Conservation (phyloP, 768 basidiomycete species). For the Dacryopinax spathularia region DNA sequence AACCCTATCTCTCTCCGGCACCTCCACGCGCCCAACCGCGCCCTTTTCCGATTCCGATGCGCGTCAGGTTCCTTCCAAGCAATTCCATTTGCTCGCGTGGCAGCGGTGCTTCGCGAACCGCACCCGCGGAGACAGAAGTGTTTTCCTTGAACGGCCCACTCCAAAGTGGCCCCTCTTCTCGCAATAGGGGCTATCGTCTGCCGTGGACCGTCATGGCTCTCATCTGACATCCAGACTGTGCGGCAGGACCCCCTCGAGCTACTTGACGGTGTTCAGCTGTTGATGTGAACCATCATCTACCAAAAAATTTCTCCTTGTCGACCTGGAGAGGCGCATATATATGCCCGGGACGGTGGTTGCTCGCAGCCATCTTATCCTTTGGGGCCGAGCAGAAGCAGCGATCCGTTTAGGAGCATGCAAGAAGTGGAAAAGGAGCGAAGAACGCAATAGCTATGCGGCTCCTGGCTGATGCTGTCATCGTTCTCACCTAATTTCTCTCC, state of each 20-base stretch:
- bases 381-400: neutral
- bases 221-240: neutral
- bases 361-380: neutral
- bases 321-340: neutral
- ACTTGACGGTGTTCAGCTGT: neutral
- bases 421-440: neutral
- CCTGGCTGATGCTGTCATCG: neutral
- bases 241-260: neutral
- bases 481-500: neutral
- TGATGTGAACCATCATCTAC: neutral
- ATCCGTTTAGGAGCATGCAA: neutral
- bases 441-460: neutral
- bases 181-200: neutral
- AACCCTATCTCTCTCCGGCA: neutral
- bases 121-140: neutral
- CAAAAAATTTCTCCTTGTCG: neutral
- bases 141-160: neutral
- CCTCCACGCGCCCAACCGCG: too few species aligned
- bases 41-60: neutral
- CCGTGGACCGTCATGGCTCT: neutral
- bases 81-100: neutral
- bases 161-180: constrained; percentile 2
- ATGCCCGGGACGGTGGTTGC: neutral
- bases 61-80: neutral
- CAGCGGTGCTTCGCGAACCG: neutral